Conservation (phyloP, 352 stramenopile species). For the Pythium rishiriense region DNA sequence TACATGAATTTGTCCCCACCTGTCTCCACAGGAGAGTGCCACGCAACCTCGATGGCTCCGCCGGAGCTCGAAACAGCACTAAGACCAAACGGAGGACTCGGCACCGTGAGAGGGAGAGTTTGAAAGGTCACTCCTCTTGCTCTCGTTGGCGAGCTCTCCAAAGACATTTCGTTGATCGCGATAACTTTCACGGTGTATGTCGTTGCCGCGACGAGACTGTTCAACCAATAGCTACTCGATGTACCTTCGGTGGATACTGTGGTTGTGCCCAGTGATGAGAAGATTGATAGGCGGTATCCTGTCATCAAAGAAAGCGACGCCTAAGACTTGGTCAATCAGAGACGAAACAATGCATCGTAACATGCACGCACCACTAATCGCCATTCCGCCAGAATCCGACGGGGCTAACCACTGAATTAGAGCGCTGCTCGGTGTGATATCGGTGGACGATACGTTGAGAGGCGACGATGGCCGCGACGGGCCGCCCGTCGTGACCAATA, state of each 20-base stretch:
- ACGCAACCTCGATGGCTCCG: slow-evolving; percentile 52
- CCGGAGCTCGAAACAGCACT: slow-evolving; percentile 33
- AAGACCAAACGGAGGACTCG: slow-evolving; percentile 41
- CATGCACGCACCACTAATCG: slow-evolving; percentile 40
- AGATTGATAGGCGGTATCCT: slow-evolving; percentile 17
- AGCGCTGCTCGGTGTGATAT: slow-evolving; percentile 42
- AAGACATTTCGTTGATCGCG: slow-evolving; percentile 36
- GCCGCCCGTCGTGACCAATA: slow-evolving; percentile 31
- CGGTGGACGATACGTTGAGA: slow-evolving; percentile 27
- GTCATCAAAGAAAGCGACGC: slow-evolving; percentile 24
- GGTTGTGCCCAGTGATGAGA: slow-evolving; percentile 17
- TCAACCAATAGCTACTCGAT: slow-evolving; percentile 28
- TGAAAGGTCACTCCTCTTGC: slow-evolving; percentile 40
- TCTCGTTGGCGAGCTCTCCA: slow-evolving; percentile 26
- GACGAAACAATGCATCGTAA: neutral
- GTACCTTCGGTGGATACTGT: slow-evolving; percentile 14
- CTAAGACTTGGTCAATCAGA: neutral
- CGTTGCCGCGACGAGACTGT: slow-evolving; percentile 33
- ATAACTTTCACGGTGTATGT: slow-evolving; percentile 55
- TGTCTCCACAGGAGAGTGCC: slow-evolving; percentile 41
- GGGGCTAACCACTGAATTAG: slow-evolving; percentile 40
- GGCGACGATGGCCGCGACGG: slow-evolving; percentile 36
- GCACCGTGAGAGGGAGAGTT: slow-evolving; percentile 28
- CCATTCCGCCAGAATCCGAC: slow-evolving; percentile 41
- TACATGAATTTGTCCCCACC: slow-evolving; percentile 48